A percentile compares a stretch with the other conserved stretches of the same genome.
phyloP scores from a whole-genome alignment of 306 rosid species.

The Glycine tomentella region DNA sequence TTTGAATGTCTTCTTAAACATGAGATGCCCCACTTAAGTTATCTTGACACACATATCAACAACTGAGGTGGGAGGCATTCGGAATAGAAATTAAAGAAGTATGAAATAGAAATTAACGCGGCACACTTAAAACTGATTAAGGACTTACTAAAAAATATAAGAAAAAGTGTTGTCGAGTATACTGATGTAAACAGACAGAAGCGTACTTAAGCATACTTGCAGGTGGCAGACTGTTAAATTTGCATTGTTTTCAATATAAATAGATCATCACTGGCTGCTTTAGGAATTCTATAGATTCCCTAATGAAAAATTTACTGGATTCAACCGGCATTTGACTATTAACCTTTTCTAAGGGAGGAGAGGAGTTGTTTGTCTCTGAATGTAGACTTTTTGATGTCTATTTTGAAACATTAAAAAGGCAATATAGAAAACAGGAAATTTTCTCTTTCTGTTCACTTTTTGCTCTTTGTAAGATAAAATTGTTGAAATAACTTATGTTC shows the following conservation, averaged over 20 bases:
- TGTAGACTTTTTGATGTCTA: slow-evolving; percentile 2
- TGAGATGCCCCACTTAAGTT: slow-evolving; percentile 14
- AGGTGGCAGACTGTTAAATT: slow-evolving; percentile 25
- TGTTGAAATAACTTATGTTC: slow-evolving; percentile 14
- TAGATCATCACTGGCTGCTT: slow-evolving; percentile 24
- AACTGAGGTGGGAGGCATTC: slow-evolving; percentile 2
- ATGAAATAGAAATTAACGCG: slow-evolving; percentile 2
- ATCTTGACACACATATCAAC: neutral
- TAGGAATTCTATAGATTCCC: slow-evolving; percentile 19
- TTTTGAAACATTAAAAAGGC: neutral
- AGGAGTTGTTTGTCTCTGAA: neutral
- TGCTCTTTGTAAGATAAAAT: neutral
- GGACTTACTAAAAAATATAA: neutral
- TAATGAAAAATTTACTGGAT: neutral
- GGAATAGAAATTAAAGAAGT: neutral
- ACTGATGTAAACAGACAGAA: neutral
- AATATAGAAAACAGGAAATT: neutral
- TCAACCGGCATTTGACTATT: slow-evolving; percentile 6
- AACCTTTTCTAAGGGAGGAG: neutral
- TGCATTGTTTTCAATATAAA: slow-evolving; percentile 14
- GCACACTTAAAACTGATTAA: slow-evolving; percentile 9
- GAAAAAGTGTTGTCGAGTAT: neutral
- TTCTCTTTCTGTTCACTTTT: neutral
- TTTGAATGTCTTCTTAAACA: slow-evolving; percentile 26
- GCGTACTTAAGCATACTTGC: neutral